These are phyloP conservation scores for Rhizopus delemar DNA, from an alignment of 371 early-diverging fungal genomes.

Conservation along the genomic window DNA sequence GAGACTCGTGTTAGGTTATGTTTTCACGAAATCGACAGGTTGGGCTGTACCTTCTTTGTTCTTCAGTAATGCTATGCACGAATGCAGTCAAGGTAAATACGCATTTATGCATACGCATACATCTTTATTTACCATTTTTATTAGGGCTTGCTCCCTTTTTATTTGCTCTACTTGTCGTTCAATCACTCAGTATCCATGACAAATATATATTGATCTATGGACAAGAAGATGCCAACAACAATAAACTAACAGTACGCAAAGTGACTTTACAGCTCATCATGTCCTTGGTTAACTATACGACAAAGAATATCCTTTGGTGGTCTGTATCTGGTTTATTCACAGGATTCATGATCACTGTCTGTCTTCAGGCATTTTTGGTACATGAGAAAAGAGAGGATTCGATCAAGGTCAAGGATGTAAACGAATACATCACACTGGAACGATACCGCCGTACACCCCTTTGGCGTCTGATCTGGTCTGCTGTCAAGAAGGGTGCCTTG, in stretches of 20 bases:
- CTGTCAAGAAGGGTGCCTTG: conserved; percentile 27
- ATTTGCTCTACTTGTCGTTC: conserved; percentile 57
- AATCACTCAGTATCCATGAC: conserved; percentile 56
- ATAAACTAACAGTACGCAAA: conserved; percentile 48
- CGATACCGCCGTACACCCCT: conserved; percentile 40
- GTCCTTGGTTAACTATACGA: conserved; percentile 54
- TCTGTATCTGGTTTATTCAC: conserved; percentile 54
- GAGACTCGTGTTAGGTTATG: conserved; percentile 50
- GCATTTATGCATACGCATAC: not conserved
- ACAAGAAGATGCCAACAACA: conserved; percentile 29
- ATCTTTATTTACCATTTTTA: not conserved
- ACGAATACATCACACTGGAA: conserved; percentile 33
- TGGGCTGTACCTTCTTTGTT: conserved; percentile 59
- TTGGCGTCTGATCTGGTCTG: conserved; percentile 41
- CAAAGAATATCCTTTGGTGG: conserved; percentile 68
- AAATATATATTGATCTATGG: conserved; percentile 54
- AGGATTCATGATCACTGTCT: conserved; percentile 47
- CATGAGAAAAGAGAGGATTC: conserved; percentile 32
- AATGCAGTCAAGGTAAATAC: conserved; percentile 61
- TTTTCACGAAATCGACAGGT: conserved; percentile 60
- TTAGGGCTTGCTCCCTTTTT: conserved; percentile 61
- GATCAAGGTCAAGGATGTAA: conserved; percentile 30
- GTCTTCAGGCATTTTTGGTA: conserved; percentile 37
- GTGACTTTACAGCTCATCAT: conserved; percentile 52
- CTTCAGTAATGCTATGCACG: conserved; percentile 62